Conservation (phyloP, 352 stramenopile genomes). For the Phytophthora lateralis region DNA sequence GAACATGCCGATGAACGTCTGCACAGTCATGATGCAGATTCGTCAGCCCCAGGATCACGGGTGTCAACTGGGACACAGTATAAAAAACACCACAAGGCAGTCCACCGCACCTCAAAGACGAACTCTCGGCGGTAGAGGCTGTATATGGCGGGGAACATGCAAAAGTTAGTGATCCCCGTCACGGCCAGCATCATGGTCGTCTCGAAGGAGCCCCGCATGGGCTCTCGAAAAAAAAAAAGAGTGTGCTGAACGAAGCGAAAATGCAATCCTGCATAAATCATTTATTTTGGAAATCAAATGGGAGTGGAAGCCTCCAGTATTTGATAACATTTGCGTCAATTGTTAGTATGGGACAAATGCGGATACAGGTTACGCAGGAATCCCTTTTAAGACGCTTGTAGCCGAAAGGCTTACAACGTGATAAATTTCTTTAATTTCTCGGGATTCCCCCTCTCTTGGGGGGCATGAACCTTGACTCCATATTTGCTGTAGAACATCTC, state of each 20-base stretch:
- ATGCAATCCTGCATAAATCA: slow-evolving; percentile 4
- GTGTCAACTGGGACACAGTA: slow-evolving; percentile 4
- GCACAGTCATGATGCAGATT: background rate
- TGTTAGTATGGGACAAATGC: slow-evolving; percentile 21
- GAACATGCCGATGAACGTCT: slow-evolving; percentile 81
- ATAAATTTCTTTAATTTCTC: slow-evolving; percentile 92
- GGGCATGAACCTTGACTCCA: background rate
- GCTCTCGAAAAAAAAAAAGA: slow-evolving; percentile 5
- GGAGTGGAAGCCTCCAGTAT: slow-evolving; percentile 4
- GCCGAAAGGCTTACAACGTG: slow-evolving; percentile 80
- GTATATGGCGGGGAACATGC: slow-evolving; percentile 75
- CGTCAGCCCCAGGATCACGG: background rate
- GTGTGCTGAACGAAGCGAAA: background rate
- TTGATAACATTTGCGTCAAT: slow-evolving; percentile 4
- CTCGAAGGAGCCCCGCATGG: slow-evolving; percentile 72
- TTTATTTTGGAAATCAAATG: background rate
- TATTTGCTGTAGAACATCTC: background rate
- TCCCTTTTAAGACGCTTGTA: background rate
- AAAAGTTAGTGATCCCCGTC: slow-evolving; percentile 80
- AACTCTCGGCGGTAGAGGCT: slow-evolving; percentile 61
- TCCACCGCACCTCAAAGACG: slow-evolving; percentile 68
- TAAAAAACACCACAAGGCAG: slow-evolving; percentile 2
- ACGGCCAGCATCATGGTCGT: slow-evolving; percentile 70
- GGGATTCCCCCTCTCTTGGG: slow-evolving; percentile 56
- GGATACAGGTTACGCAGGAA: background rate